Conservation (phyloP, 495 filamentous ascomycete genomes). For the Trichoderma parareesei region DNA sequence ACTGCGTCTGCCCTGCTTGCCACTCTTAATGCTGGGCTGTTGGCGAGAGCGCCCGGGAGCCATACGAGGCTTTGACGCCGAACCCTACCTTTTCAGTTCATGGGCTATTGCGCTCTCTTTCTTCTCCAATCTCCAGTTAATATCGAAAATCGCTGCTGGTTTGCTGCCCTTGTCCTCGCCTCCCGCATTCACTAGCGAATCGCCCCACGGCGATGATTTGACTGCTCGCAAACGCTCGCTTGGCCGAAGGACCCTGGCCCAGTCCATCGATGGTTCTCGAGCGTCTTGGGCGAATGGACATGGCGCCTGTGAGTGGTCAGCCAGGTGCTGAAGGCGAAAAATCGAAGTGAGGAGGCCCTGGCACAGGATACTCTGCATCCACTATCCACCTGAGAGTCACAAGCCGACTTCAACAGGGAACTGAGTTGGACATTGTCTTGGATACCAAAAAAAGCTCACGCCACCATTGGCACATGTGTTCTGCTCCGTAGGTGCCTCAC, state of each 20-base stretch:
- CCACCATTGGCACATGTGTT: not conserved
- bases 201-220: conserved; percentile 9
- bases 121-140: not conserved
- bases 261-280: conserved; percentile 6
- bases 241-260: not conserved
- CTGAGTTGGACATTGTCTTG: not conserved
- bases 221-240: conserved; percentile 10
- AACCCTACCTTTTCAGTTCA: not conserved
- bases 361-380: too few relatives aligned
- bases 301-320: conserved; percentile 1
- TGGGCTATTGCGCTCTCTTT: not conserved
- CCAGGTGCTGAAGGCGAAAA: conserved; percentile 3
- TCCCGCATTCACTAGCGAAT: conserved; percentile 7
- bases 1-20: too few relatives aligned
- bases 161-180: conserved; percentile 8
- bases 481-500: not conserved
- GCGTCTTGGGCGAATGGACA: not conserved
- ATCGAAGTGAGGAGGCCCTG: not conserved
- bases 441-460: not conserved
- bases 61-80: conserved; percentile 1
- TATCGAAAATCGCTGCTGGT: not conserved
- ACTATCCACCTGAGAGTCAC: not conserved
- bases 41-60: too few relatives aligned
- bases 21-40: not conserved
- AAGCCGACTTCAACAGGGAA: not conserved